phyloP scores from a whole-genome alignment of 2,329 filamentous ascomycete species.

The Xylaria sp. region DNA sequence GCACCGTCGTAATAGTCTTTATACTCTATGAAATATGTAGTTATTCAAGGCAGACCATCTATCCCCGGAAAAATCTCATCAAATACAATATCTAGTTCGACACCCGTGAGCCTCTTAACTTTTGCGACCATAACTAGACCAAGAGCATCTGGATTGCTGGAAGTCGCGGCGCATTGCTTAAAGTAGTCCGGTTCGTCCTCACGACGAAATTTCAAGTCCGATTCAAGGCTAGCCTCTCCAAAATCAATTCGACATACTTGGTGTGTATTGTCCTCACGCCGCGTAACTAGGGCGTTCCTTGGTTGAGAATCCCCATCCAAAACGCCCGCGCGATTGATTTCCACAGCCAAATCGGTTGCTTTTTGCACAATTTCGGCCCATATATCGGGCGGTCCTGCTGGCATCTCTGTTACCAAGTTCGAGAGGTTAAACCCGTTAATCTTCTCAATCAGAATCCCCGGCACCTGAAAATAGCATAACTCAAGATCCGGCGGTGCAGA shows the following conservation, averaged over 20 bases:
- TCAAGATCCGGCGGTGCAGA: background rate
- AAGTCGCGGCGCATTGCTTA: background rate
- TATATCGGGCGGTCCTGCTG: background rate
- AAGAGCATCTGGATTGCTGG: background rate
- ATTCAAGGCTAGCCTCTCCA: background rate
- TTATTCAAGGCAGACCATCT: too few relatives aligned
- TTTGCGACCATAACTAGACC: background rate
- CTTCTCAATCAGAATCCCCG: constrained; percentile 4
- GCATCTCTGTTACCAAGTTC: background rate
- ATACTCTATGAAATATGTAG: too few relatives aligned
- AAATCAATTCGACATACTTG: background rate
- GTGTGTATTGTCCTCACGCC: background rate
- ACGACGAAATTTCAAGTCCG: background rate
- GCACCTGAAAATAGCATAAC: background rate
- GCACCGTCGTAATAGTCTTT: too few relatives aligned
- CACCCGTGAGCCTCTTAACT: background rate
- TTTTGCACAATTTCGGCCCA: background rate
- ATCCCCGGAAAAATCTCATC: background rate
- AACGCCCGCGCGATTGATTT: background rate
- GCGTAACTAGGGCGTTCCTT: constrained; percentile 3
- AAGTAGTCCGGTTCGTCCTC: background rate
- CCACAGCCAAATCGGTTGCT: background rate
- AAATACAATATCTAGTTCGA: background rate
- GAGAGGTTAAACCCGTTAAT: background rate
- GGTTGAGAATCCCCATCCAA: background rate